phyloP scores from a whole-genome alignment of 768 basidiomycete species.

The Ramaria sp. region DNA sequence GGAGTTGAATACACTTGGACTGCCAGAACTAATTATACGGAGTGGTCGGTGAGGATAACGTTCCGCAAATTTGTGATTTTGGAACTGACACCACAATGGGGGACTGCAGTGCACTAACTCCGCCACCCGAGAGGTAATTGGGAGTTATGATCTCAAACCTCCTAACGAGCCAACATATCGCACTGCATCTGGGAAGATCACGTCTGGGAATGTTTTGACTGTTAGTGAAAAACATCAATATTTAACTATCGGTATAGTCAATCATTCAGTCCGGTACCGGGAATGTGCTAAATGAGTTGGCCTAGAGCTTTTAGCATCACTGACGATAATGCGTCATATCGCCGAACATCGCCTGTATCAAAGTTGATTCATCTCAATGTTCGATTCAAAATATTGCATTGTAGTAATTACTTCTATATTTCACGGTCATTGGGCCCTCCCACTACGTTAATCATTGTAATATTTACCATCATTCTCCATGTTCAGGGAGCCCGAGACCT shows the following conservation, averaged over 20 bases:
- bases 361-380: not conserved
- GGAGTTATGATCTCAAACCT: slow-evolving; percentile 54
- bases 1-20: slow-evolving; percentile 66
- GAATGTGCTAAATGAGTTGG: not conserved
- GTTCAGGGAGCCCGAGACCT: too few relatives aligned
- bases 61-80: slow-evolving; percentile 14
- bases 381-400: not conserved
- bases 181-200: too few relatives aligned
- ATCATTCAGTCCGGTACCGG: not conserved
- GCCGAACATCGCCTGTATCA: slow-evolving; percentile 27
- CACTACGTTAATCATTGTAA: not conserved
- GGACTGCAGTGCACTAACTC: slow-evolving; percentile 38
- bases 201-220: slow-evolving; percentile 53
- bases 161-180: slow-evolving; percentile 39
- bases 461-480: too few relatives aligned
- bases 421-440: not conserved
- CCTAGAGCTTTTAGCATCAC: slow-evolving; percentile 42
- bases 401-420: not conserved
- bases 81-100: not conserved
- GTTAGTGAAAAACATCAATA: slow-evolving; percentile 44
- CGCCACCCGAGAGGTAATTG: slow-evolving; percentile 41
- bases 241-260: slow-evolving; percentile 42
- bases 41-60: slow-evolving; percentile 77
- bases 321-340: slow-evolving; percentile 58
- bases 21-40: slow-evolving; percentile 29